Evolutionary conservation across 257 asterid species (phyloP).

Genomic region (Ligustrum vulgare): DNA sequence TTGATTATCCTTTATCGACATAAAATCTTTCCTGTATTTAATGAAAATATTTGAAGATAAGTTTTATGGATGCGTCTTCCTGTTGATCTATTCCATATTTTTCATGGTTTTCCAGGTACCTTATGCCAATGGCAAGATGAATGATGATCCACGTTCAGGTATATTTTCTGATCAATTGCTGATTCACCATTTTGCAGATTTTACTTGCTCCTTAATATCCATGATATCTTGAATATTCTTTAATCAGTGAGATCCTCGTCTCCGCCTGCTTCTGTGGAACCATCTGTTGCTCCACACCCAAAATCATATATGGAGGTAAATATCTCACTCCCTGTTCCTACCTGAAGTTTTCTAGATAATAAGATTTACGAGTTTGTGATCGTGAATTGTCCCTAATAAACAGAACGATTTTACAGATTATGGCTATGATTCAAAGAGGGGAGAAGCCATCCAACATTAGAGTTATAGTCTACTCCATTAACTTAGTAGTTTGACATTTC

Average conservation of each 20-base stretch:
- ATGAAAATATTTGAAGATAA: not conserved
- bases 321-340: constrained; percentile 11
- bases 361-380: not conserved
- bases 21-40: constrained; percentile 5
- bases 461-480: constrained; percentile 45
- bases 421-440: constrained; percentile 93
- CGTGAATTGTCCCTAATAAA: not conserved
- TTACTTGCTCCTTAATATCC: constrained; percentile 6
- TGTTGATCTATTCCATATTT: constrained; percentile 23
- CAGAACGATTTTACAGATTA: constrained; percentile 50
- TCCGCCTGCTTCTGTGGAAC: constrained; percentile 67
- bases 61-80: not conserved
- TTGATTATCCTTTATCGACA: constrained; percentile 2
- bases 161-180: constrained; percentile 21
- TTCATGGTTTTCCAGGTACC: constrained; percentile 57
- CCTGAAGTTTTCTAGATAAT: not conserved
- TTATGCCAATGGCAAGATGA: constrained; percentile 67
- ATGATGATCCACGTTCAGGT: constrained; percentile 67
- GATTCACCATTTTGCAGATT: not conserved
- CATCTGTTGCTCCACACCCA: constrained; percentile 74
- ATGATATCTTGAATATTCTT: constrained; percentile 14
- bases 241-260: constrained; percentile 69
- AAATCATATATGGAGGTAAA: constrained; percentile 88
- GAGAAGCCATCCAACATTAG: constrained; percentile 88
- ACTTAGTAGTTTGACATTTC: constrained; percentile 17